Conservation (phyloP, 2,329 filamentous ascomycete species). For the Phialocephala sp. region DNA sequence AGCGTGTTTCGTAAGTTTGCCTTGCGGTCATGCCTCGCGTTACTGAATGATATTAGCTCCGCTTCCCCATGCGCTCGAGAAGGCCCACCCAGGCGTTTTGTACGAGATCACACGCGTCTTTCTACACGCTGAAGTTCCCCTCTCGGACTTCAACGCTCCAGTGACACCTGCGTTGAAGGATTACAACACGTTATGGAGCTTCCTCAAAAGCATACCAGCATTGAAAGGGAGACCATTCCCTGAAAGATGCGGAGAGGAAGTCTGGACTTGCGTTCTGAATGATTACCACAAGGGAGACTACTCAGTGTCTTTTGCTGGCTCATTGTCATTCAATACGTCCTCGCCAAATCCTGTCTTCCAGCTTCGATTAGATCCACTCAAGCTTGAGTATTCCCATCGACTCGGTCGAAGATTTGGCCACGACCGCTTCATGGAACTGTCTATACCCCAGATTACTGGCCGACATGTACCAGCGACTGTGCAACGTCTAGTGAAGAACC, state of each 20-base stretch:
- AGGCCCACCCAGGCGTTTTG: conserved; percentile 29
- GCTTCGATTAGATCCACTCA: conserved; percentile 55
- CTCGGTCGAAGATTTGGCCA: conserved; percentile 60
- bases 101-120: conserved; percentile 43
- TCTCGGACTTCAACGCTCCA: conserved; percentile 29
- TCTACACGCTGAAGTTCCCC: conserved; percentile 34
- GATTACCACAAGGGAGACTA: conserved; percentile 44
- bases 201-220: conserved; percentile 46
- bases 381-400: conserved; percentile 56
- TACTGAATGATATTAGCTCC: conserved; percentile 21
- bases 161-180: conserved; percentile 46
- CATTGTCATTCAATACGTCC: conserved; percentile 47
- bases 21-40: too few species aligned
- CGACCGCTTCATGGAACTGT: conserved; percentile 63
- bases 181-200: conserved; percentile 51
- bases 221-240: conserved; percentile 56
- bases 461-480: conserved; percentile 37
- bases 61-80: conserved; percentile 32
- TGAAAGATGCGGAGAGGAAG: conserved; percentile 48
- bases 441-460: conserved; percentile 52
- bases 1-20: conserved; percentile 23
- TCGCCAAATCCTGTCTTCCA: conserved; percentile 50
- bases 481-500: background rate
- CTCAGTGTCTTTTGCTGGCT: conserved; percentile 51
- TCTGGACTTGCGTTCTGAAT: conserved; percentile 48